A percentile compares a stretch with the other conserved stretches of the same genome.
Conservation (phyloP, 2,329 filamentous ascomycete genomes). For the Neurospora sp. region DNA sequence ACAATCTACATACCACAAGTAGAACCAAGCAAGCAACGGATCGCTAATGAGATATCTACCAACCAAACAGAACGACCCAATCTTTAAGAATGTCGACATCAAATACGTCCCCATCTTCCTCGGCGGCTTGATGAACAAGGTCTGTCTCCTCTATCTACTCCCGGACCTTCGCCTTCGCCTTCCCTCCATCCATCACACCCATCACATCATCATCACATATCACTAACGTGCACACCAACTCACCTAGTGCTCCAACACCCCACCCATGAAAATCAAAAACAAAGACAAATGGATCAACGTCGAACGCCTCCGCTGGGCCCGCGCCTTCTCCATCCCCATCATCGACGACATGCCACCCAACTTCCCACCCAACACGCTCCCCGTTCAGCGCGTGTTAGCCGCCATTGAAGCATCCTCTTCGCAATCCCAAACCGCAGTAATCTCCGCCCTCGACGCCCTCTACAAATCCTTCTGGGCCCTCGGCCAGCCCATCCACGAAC, state of each 20-base stretch:
- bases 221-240: no score
- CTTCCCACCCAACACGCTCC: slow-evolving; percentile 28
- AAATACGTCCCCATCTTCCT: slow-evolving; percentile 29
- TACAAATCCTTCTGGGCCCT: slow-evolving; percentile 25
- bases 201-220: no score
- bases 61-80: slow-evolving; percentile 19
- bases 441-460: slow-evolving; percentile 23
- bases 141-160: slow-evolving; percentile 5
- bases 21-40: not conserved
- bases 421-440: slow-evolving; percentile 14
- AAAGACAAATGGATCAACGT: slow-evolving; percentile 28
- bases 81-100: slow-evolving; percentile 23
- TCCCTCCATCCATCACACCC: no score
- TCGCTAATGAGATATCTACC: not conserved
- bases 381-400: slow-evolving; percentile 26
- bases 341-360: slow-evolving; percentile 19
- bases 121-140: slow-evolving; percentile 28
- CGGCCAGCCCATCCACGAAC: slow-evolving; percentile 19
- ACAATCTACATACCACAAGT: not conserved
- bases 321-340: slow-evolving; percentile 27
- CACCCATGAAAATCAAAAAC: slow-evolving; percentile 28
- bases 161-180: no score
- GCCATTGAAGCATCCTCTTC: slow-evolving; percentile 15
- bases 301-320: slow-evolving; percentile 27
- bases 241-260: slow-evolving; percentile 21